Evolutionary conservation across 164 flowering plant genomes (phyloP).

Genomic region (Magnolia sinica): DNA sequence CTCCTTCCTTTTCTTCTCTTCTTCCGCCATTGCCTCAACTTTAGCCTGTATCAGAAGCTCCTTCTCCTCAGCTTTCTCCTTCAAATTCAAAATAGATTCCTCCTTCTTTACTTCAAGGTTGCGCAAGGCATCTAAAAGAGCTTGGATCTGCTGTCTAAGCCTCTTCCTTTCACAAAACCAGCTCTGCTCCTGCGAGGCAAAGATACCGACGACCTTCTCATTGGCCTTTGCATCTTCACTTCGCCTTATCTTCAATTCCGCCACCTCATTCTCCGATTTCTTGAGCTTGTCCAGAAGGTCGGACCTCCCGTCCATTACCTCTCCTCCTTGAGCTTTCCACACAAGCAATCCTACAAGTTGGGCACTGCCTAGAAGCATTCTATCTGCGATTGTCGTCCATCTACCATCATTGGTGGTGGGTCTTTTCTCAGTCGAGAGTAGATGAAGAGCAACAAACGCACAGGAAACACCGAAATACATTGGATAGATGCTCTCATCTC

Average conservation of each 20-base stretch:
- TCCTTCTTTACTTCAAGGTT: slow-evolving; percentile 44
- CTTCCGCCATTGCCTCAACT: slow-evolving; percentile 50
- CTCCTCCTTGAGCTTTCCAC: slow-evolving; percentile 60
- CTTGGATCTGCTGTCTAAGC: slow-evolving; percentile 61
- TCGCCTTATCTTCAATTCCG: slow-evolving; percentile 60
- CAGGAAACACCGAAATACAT: slow-evolving; percentile 82
- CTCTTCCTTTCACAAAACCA: slow-evolving; percentile 77
- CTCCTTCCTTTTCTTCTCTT: slow-evolving; percentile 40
- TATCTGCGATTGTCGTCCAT: slow-evolving; percentile 42
- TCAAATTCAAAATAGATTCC: slow-evolving; percentile 42
- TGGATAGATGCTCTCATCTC: slow-evolving; percentile 48
- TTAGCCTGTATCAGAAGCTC: slow-evolving; percentile 47
- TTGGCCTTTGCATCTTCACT: slow-evolving; percentile 90
- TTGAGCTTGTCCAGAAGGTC: slow-evolving; percentile 52
- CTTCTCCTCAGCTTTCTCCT: slow-evolving; percentile 43
- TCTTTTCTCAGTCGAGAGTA: slow-evolving; percentile 28
- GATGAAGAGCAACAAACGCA: slow-evolving; percentile 63
- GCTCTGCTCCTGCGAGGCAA: slow-evolving; percentile 73
- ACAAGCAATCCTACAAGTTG: slow-evolving; percentile 71
- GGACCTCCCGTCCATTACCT: slow-evolving; percentile 15
- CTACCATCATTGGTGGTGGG: slow-evolving; percentile 30
- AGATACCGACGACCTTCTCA: slow-evolving; percentile 84
- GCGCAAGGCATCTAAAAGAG: slow-evolving; percentile 52
- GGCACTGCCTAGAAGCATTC: slow-evolving; percentile 70
- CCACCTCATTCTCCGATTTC: slow-evolving; percentile 51